These are phyloP conservation scores for Calonectria hongkongensis DNA, from an alignment of 2,329 filamentous ascomycete species.

Conservation along the genomic window DNA sequence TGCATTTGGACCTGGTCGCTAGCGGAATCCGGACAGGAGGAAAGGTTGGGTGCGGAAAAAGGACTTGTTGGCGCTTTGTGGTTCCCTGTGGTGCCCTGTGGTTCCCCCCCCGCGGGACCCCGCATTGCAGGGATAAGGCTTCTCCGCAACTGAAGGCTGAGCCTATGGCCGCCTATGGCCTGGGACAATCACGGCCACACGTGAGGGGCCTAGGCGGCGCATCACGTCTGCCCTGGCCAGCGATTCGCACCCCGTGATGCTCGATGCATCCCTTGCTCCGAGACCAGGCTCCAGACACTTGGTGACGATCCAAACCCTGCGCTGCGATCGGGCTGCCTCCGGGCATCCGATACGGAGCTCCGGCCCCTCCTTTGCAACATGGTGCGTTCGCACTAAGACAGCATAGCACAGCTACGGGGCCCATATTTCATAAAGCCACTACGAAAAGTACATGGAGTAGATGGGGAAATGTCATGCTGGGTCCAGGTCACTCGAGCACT, in stretches of 20 bases:
- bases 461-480: conserved; percentile 19
- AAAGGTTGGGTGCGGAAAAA: conserved; percentile 23
- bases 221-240: conserved; percentile 1
- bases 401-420: conserved; percentile 7
- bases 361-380: conserved; percentile 15
- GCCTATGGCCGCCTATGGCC: not conserved
- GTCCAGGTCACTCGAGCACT: conserved; percentile 22
- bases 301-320: conserved; percentile 6
- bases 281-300: not conserved
- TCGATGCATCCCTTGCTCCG: conserved; percentile 13
- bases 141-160: conserved; percentile 12
- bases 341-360: conserved; percentile 20
- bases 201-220: conserved; percentile 14
- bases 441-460: conserved; percentile 22
- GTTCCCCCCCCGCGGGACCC: conserved; percentile 16
- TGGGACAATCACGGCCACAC: not conserved
- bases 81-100: conserved; percentile 13
- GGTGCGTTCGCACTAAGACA: conserved; percentile 24
- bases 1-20: conserved; percentile 11
- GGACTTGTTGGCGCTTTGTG: not conserved
- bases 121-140: conserved; percentile 12
- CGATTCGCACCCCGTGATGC: conserved; percentile 5
- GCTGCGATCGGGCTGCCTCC: conserved; percentile 19
- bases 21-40: conserved; percentile 21
- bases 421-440: conserved; percentile 26